Conservation (phyloP, 495 filamentous ascomycete genomes). For the Umbilicaria muhlenbergii region DNA sequence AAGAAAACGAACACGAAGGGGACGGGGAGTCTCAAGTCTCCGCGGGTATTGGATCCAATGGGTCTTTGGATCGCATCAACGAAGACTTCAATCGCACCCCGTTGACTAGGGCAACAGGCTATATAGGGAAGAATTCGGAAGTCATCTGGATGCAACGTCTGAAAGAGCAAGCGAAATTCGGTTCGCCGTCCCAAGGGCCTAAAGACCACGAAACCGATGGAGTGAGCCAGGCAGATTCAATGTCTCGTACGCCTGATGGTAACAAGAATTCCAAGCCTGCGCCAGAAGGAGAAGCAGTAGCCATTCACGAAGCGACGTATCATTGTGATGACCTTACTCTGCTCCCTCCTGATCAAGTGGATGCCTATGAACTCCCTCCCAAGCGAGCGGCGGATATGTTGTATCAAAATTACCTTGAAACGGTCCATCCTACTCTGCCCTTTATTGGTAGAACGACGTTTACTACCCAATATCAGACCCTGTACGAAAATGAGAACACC, state of each 20-base stretch:
- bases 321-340: constrained; percentile 43
- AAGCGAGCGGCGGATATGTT: constrained; percentile 35
- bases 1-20: constrained; percentile 12
- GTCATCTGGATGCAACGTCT: constrained; percentile 42
- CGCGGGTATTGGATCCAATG: constrained; percentile 45
- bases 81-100: constrained; percentile 42
- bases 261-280: too few species aligned
- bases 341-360: constrained; percentile 28
- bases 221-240: too few species aligned
- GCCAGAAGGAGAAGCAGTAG: constrained; percentile 11
- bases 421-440: constrained; percentile 45
- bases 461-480: constrained; percentile 27
- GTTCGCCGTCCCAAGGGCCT: constrained; percentile 16
- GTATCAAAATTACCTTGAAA: constrained; percentile 39
- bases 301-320: constrained; percentile 34
- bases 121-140: constrained; percentile 51
- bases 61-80: constrained; percentile 42
- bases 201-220: constrained; percentile 19
- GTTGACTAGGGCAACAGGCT: constrained; percentile 37
- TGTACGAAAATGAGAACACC: constrained; percentile 22
- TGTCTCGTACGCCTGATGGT: too few species aligned
- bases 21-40: constrained; percentile 17
- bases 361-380: constrained; percentile 39
- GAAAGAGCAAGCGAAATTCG: constrained; percentile 23
- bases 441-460: constrained; percentile 38